A percentile compares a stretch with the other conserved stretches of the same genome.
Evolutionary conservation across 83 land plant species (phyloP).

Genomic region (Thuja plicata): DNA sequence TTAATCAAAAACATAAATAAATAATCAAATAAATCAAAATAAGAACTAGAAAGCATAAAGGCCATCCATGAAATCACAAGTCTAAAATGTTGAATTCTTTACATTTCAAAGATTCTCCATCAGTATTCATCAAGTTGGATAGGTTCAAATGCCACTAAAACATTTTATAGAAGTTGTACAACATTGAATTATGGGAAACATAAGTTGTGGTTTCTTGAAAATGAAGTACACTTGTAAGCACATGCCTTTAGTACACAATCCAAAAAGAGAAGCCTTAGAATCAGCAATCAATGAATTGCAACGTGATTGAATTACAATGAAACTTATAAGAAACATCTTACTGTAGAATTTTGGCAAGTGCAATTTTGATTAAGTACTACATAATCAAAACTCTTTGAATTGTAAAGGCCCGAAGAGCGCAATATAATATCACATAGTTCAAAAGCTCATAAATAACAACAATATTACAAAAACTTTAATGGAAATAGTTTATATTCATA

Average conservation of each 20-base stretch:
- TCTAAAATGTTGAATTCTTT: neutral
- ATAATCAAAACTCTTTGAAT: neutral
- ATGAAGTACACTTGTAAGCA: neutral
- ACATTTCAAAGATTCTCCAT: too few species aligned
- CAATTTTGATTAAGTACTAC: neutral
- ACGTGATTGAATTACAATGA: neutral
- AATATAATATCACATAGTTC: neutral
- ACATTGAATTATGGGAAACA: neutral
- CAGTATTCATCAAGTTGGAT: neutral
- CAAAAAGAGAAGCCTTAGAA: neutral
- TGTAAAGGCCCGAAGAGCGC: neutral
- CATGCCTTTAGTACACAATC: neutral
- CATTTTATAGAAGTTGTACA: neutral
- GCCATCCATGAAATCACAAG: neutral
- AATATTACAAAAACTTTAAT: neutral
- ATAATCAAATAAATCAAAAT: slow-evolving; percentile 13
- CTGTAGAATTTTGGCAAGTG: neutral
- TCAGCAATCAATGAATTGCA: neutral
- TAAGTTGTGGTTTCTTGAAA: neutral
- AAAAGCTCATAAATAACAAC: neutral
- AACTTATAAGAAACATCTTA: neutral
- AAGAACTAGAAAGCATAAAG: neutral
- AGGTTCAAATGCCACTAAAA: neutral
- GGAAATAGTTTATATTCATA: neutral
- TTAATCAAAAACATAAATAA: too few species aligned